Evolutionary conservation across 345 rosid genomes (phyloP).

Genomic region (Aquilaria sinensis): DNA sequence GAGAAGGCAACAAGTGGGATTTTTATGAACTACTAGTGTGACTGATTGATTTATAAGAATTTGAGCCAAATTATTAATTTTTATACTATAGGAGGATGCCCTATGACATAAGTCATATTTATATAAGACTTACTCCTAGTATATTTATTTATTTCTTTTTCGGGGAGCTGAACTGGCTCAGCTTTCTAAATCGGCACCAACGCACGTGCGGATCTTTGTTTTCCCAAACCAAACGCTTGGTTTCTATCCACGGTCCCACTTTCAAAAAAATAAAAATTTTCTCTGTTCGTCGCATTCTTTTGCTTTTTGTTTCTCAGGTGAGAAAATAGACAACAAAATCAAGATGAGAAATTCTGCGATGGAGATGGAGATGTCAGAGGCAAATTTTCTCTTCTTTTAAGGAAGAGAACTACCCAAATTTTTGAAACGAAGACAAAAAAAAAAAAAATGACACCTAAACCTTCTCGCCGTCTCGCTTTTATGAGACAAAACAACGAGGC

Average conservation of each 20-base stretch:
- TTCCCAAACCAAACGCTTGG: no score
- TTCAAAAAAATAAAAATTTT: background rate
- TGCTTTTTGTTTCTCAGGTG: background rate
- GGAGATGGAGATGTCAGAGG: background rate
- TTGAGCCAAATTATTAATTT: no score
- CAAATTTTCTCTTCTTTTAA: constrained; percentile 22
- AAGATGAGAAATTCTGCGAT: background rate
- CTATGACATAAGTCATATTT: no score
- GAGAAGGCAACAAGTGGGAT: no score
- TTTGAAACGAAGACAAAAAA: background rate
- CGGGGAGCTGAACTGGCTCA: constrained; percentile 23
- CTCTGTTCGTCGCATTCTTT: background rate
- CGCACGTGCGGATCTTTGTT: constrained; percentile 45
- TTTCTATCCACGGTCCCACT: no score
- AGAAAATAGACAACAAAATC: background rate
- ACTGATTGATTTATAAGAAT: no score
- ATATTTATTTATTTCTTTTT: background rate
- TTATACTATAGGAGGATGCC: no score
- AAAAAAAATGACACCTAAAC: constrained; percentile 15
- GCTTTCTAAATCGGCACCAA: constrained; percentile 21
- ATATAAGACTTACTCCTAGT: no score
- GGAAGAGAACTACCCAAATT: background rate
- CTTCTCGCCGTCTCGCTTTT: constrained; percentile 27
- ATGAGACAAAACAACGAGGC: constrained; percentile 17
- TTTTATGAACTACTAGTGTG: no score